Conservation (phyloP, 148 eudicot genomes). For the Hydrangea macrophylla region DNA sequence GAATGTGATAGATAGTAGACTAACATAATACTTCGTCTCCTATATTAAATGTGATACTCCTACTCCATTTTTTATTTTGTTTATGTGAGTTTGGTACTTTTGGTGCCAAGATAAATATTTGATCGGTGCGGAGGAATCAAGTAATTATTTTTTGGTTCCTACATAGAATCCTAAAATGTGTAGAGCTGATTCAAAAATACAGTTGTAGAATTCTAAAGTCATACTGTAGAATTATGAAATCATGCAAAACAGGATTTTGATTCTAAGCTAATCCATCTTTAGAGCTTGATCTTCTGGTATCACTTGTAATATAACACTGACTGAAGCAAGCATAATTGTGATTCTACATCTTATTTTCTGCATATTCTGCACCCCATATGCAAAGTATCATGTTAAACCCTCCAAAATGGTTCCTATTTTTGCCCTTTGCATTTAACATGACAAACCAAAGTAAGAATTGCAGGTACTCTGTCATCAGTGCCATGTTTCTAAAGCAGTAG, state of each 20-base stretch:
- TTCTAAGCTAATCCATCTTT: background rate
- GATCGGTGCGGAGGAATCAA: too few species aligned
- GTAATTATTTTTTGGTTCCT: too few species aligned
- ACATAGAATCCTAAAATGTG: too few species aligned
- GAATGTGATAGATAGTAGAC: too few species aligned
- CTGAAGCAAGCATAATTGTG: background rate
- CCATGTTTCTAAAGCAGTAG: background rate
- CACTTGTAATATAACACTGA: background rate
- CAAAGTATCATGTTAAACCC: background rate
- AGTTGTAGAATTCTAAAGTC: too few species aligned
- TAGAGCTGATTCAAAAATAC: too few species aligned
- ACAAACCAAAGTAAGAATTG: background rate
- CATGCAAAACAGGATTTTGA: background rate
- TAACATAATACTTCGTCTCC: too few species aligned
- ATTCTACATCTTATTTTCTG: background rate
- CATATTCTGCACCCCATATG: background rate
- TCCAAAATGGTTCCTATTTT: background rate
- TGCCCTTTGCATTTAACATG: background rate
- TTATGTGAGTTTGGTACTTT: too few species aligned
- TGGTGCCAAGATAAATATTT: too few species aligned
- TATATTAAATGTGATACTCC: too few species aligned
- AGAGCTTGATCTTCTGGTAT: background rate
- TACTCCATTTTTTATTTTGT: too few species aligned
- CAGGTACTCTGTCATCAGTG: background rate
- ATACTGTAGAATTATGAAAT: too few species aligned